Evolutionary conservation across 179 eudicot genomes (phyloP).

Genomic region (Corrigiola litoralis): DNA sequence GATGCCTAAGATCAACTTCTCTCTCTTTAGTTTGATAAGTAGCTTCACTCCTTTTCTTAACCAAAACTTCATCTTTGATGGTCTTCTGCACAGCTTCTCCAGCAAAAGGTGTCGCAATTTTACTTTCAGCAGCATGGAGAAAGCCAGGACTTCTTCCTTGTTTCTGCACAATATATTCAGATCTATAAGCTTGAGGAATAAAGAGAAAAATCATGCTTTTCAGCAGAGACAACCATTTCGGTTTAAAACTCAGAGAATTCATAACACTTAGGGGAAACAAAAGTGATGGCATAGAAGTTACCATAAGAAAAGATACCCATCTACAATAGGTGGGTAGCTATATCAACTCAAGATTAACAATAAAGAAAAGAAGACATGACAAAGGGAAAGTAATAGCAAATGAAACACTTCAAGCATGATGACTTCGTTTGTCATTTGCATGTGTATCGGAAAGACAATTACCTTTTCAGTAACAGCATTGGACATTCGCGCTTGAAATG

Average conservation of each 20-base stretch:
- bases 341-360: too few relatives aligned
- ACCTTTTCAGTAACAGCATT: slow-evolving; percentile 50
- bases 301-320: background rate
- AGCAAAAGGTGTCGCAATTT: slow-evolving; percentile 23
- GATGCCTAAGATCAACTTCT: slow-evolving; percentile 20
- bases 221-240: background rate
- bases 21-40: slow-evolving; percentile 21
- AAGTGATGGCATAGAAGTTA: background rate
- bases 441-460: background rate
- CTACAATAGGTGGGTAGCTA: too few relatives aligned
- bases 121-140: slow-evolving; percentile 22
- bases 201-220: background rate
- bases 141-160: slow-evolving; percentile 27
- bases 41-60: slow-evolving; percentile 29
- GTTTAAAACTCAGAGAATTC: background rate
- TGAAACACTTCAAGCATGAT: background rate
- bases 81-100: slow-evolving; percentile 25
- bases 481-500: slow-evolving; percentile 65
- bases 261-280: background rate
- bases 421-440: background rate
- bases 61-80: slow-evolving; percentile 22
- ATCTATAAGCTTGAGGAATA: background rate
- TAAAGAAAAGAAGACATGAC: too few relatives aligned
- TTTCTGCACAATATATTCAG: slow-evolving; percentile 34
- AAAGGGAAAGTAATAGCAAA: too few relatives aligned